Percentiles rank a stretch among this genome's conserved stretches.
Evolutionary conservation across 2,329 filamentous ascomycete genomes (phyloP).

Genomic region (Phoma sp.): DNA sequence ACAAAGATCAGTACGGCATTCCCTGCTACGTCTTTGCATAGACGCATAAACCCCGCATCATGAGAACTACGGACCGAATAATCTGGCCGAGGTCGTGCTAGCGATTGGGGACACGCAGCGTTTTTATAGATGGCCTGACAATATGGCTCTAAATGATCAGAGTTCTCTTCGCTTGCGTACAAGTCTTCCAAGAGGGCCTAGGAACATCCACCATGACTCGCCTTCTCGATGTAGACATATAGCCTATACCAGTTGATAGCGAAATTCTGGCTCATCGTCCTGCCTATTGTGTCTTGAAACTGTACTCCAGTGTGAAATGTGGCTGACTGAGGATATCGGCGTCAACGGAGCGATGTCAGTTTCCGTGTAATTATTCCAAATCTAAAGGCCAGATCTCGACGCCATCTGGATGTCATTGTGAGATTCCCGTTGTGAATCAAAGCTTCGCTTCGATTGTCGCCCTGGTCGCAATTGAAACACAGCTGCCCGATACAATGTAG

Average conservation of each 20-base stretch:
- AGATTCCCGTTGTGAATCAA: neutral
- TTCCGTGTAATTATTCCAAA: neutral
- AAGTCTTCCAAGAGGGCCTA: neutral
- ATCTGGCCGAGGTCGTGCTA: neutral
- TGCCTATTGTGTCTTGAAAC: neutral
- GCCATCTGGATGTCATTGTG: neutral
- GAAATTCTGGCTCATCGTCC: neutral
- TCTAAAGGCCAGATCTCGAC: neutral
- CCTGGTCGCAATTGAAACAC: too few relatives aligned
- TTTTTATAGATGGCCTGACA: neutral
- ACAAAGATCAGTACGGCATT: slow-evolving; percentile 46
- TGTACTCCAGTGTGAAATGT: neutral
- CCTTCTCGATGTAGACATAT: neutral
- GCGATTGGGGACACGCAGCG: neutral
- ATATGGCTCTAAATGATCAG: neutral
- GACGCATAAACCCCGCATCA: slow-evolving; percentile 12
- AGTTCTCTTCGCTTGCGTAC: neutral
- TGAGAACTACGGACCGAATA: slow-evolving; percentile 6
- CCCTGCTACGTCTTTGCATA: slow-evolving; percentile 47
- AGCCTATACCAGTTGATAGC: neutral
- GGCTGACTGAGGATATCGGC: slow-evolving; percentile 4
- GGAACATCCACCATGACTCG: neutral
- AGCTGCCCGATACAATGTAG: too few relatives aligned
- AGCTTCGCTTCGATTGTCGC: neutral
- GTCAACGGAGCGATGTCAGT: neutral